Evolutionary conservation across 192 early-diverging fungal species (phyloP), one percentile per base, ranked within the genome.

Genomic region (Backusella westeae): DNA sequence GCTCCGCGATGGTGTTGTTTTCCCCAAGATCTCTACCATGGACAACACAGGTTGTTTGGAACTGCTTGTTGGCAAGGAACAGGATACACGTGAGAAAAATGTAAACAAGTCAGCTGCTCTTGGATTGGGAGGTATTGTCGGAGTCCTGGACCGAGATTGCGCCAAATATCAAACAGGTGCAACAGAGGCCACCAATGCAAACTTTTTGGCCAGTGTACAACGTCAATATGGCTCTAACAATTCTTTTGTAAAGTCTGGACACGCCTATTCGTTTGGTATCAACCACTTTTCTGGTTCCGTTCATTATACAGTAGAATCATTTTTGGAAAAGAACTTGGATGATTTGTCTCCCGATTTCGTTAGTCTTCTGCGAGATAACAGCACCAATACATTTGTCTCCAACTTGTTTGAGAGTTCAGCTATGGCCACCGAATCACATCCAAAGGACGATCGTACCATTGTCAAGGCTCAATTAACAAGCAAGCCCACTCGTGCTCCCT

Each of bases 281-380:
- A 84, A 89, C 53, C 95, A 97, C 77, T 96, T 88, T 78, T 74
- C 89, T 19, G 90, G 89, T 46, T 69, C 80, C 39, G 89, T 97
- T 17, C 88, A 89, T 73, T 98, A 98, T 81, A 90, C 91, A n/a
- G 84, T 93, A 35, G 89, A 90, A 46, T 87, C 87, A 34, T 95
- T 98, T 77, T 76, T 93, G 76, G 92, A 92, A 53, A 90, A 89
- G 79, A 97, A 96, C 85, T 66, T 89, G 75, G 82, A 87, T 78
- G 87, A 92, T 80, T 72, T 90, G 36, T 85, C 93, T 49, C 86
- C 93, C 5, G 96, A 99, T 80, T 96, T 97, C 80, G 89, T 96
- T 34, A 87, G 91, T 44, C 84, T 98, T 44, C 88, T 97, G 77
- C 82, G 89, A 36, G 89, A 89, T 63, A 83, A 86, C 44, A 89